Evolutionary conservation across 176 grass and related monocot species (phyloP).

Genomic region (Oryza meyeriana): DNA sequence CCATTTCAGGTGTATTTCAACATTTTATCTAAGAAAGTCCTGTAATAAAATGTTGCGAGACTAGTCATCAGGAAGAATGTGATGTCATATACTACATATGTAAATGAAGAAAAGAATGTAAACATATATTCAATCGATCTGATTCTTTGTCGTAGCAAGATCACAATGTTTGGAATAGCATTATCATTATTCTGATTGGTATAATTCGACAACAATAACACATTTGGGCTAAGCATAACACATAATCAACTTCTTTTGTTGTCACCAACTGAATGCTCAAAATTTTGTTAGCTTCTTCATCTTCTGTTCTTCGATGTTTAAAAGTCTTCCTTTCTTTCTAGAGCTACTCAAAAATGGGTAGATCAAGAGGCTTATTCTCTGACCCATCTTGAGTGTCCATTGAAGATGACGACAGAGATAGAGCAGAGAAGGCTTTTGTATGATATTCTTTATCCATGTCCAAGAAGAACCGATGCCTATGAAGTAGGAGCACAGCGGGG

Average conservation of each 20-base stretch:
- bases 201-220: background rate
- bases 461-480: conserved; percentile 80
- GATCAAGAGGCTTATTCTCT: conserved; percentile 49
- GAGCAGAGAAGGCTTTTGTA: conserved; percentile 28
- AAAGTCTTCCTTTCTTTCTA: background rate
- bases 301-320: background rate
- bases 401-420: conserved; percentile 33
- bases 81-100: background rate
- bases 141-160: background rate
- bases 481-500: background rate
- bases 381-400: background rate
- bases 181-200: conserved; percentile 18
- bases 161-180: background rate
- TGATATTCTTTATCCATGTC: conserved; percentile 71
- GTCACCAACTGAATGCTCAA: conserved; percentile 10
- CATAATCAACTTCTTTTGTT: background rate
- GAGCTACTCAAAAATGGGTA: conserved; percentile 84
- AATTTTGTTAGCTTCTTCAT: background rate
- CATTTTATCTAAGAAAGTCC: background rate
- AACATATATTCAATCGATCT: background rate
- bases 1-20: background rate
- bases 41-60: background rate
- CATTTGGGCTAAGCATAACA: background rate
- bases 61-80: background rate
- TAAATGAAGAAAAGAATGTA: background rate